Evolutionary conservation across 495 filamentous ascomycete species (phyloP), one percentile per base, ranked within the genome.

Genomic region (Lichina pygmaea): DNA sequence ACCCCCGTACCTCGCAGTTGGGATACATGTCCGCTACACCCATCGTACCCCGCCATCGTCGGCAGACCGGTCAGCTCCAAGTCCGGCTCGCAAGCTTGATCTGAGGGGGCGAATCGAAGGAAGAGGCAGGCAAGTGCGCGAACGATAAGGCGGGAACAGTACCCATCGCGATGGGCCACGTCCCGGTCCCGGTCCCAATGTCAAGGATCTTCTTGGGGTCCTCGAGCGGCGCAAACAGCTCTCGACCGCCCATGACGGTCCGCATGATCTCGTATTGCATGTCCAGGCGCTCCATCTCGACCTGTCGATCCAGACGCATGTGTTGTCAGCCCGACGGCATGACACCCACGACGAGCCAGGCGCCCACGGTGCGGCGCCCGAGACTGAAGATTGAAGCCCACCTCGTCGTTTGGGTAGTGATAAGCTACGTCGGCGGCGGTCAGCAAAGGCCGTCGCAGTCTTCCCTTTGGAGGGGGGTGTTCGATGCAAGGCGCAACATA

Each of bases 161-260:
- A 24, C 24, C 46, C 1, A 56, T 45, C 17, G 54, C 74, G 39
- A 80, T 75, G 7, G 75, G 68, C 76, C 77, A 80, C 46, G 75
- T 81, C 4, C 79, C 79, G 8, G 76, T 80, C 7, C 72, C 78
- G 12, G 68, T 73, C 33, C 74, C 72, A 24, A 83, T 66, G 52
- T 83, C 79, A 2, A 85, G 63, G 12, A 82, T 69, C 31, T 59
- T 57, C 34, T 61, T 53, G 0, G 74, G 72, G 8, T 69, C 55
- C n/a, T 53, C 44, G 0, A 73, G 62, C 2, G 77, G 77, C 0
- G 77, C 67, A 50, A 76, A 64, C 55, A 70, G 72, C 7, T n/a
- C 10, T 16, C 47, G 17, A 15, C 47, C 47, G 8, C 44, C 43
- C 8, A 36, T 47, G 10, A 40, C 47, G 4, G 8, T 13, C 17